Conservation (phyloP, 805 yeast species). For the Suhomyces sp. region DNA sequence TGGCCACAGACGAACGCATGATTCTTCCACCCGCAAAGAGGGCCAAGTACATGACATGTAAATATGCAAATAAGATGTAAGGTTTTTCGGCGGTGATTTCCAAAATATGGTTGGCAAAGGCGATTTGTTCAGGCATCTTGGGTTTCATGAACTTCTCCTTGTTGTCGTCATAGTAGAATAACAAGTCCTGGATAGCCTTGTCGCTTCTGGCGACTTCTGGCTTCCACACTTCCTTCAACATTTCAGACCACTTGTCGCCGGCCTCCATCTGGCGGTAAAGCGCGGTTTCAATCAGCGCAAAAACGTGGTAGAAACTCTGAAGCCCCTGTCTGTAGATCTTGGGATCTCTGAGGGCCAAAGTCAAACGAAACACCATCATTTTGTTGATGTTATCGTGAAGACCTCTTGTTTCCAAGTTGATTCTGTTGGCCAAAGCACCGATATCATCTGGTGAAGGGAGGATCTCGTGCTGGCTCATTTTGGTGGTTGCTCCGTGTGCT, state of each 20-base stretch:
- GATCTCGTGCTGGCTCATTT: constrained; percentile 46
- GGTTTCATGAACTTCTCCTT: constrained; percentile 57
- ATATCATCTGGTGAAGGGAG: constrained; percentile 77
- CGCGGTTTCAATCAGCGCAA: constrained; percentile 59
- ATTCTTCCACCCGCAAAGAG: constrained; percentile 84
- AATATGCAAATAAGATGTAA: constrained; percentile 69
- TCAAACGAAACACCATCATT: constrained; percentile 65
- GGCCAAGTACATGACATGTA: constrained; percentile 83
- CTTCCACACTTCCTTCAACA: constrained; percentile 62
- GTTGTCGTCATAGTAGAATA: constrained; percentile 62
- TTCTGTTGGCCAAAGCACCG: constrained; percentile 83
- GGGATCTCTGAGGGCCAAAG: constrained; percentile 72
- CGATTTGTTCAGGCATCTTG: constrained; percentile 59
- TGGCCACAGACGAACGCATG: constrained; percentile 63
- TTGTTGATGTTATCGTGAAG: constrained; percentile 71
- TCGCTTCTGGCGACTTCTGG: constrained; percentile 67
- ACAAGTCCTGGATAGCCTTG: constrained; percentile 57
- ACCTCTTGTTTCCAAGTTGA: constrained; percentile 64
- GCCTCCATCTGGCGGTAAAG: constrained; percentile 46
- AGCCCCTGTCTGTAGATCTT: constrained; percentile 79
- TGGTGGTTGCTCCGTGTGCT: constrained; percentile 36
- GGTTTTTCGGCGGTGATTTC: constrained; percentile 60
- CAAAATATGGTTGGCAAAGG: constrained; percentile 60
- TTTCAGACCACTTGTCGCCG: constrained; percentile 39
- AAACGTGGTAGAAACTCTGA: constrained; percentile 69